Conservation (phyloP, 805 yeast species). For the Yarrowia sp. region DNA sequence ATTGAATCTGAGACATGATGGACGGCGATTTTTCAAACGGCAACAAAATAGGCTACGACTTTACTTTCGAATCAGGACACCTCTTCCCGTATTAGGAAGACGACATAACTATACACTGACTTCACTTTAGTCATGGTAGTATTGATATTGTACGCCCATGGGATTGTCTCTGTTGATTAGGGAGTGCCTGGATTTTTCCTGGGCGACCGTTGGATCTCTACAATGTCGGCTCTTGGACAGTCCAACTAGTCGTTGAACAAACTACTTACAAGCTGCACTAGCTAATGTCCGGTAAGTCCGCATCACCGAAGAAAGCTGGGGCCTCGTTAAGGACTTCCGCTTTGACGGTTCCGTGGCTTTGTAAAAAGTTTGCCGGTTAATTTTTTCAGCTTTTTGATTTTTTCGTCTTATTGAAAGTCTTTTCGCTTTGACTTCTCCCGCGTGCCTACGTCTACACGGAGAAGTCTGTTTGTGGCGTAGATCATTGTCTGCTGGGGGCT, state of each 20-base stretch:
- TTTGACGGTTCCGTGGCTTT: not conserved
- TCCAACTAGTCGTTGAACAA: not conserved
- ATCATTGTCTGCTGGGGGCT: slow-evolving; percentile 11
- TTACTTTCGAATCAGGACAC: not conserved
- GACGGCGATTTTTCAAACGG: slow-evolving; percentile 8
- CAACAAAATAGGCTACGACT: not conserved
- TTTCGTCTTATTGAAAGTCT: not conserved
- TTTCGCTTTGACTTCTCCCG: not conserved
- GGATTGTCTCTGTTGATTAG: not conserved
- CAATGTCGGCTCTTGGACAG: too few relatives aligned
- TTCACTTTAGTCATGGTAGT: not conserved
- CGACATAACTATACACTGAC: slow-evolving; percentile 1
- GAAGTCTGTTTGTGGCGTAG: slow-evolving; percentile 6
- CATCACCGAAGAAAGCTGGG: not conserved
- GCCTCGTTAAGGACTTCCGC: slow-evolving; percentile 7
- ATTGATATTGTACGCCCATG: not conserved
- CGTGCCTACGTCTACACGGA: not conserved
- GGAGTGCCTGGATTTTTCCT: not conserved
- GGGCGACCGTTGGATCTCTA: not conserved
- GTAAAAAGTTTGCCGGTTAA: not conserved
- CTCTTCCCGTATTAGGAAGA: not conserved
- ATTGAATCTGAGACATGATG: not conserved
- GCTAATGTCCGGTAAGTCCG: not conserved
- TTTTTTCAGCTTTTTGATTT: not conserved
- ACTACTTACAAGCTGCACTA: too few relatives aligned